Conservation (phyloP, 192 early-diverging fungal genomes). For the Linnemannia schmuckeri region DNA sequence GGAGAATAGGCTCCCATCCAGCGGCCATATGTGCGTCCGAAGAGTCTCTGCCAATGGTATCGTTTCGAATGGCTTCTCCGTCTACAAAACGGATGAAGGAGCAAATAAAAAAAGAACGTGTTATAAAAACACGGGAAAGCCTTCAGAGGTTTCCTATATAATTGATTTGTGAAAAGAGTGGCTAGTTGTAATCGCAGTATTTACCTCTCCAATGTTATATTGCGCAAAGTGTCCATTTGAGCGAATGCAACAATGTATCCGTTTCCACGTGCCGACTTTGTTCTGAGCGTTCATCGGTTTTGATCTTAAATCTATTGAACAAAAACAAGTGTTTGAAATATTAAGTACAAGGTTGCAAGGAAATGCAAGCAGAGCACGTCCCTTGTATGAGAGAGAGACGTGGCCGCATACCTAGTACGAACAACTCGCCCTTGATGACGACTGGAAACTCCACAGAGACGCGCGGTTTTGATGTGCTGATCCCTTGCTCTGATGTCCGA, state of each 20-base stretch:
- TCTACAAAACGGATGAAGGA: conserved; percentile 8
- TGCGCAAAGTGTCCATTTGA: conserved; percentile 48
- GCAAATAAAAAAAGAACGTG: neutral
- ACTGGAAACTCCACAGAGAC: conserved; percentile 35
- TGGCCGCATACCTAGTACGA: conserved; percentile 27
- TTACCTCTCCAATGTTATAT: conserved; percentile 46
- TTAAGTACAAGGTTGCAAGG: too few relatives aligned
- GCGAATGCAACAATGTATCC: conserved; percentile 37
- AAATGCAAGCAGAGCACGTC: neutral
- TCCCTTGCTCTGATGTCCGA: conserved; percentile 12
- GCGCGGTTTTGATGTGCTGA: conserved; percentile 23
- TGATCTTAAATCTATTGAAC: conserved; percentile 18
- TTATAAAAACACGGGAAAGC: neutral
- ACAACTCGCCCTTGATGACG: conserved; percentile 39
- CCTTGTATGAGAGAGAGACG: neutral
- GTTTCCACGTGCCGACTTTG: conserved; percentile 40
- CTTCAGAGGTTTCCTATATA: neutral
- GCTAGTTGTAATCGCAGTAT: too few relatives aligned
- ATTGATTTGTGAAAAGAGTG: too few relatives aligned
- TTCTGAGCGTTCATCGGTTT: conserved; percentile 28
- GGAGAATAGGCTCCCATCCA: conserved; percentile 46
- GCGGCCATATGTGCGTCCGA: conserved; percentile 49
- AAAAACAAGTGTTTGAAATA: too few relatives aligned
- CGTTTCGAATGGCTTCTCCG: conserved; percentile 47
- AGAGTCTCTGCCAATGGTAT: conserved; percentile 45